Base-by-base conservation (phyloP, 2,329 filamentous ascomycete genomes). In the Fusarium succisae region DNA sequence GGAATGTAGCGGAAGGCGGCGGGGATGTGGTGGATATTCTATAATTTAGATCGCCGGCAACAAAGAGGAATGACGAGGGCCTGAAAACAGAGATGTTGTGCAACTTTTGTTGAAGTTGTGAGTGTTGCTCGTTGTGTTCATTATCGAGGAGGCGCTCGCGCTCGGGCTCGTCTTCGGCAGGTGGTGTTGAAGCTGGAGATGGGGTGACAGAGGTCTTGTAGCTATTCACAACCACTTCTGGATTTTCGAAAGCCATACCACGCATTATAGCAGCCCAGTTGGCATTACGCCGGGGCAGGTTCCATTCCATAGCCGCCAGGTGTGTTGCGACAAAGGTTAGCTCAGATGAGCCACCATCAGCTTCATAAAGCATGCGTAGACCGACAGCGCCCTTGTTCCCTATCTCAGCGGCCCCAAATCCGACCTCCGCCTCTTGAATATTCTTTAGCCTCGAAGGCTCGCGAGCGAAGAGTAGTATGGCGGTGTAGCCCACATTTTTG, bases 311-410 rank as follows among this genome's bases (percentile, higher is more conserved):
- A 12, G 96, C 93, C 1, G 95, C 94, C 63, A 98, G 86, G 82
- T 99, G 96, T 18, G 95, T 94, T 44, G 94, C 91, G 45, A 97
- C 91, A 80, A 98, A 96, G 1, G 94, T 98, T 63, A 98, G 82
- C 77, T 93, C 90, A 32, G 92, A 88, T 62, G 75, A 77, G 26
- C 76, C 77, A 15, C 72, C 75, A 37, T 73, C 77, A 51, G 74
- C 79, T 64, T 81, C 72, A 77, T 94, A 92, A 20, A 90, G 87
- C 48, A 96, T 83, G 39, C 95, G 88, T 69, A 96, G 87, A 1
- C 93, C 96, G 2, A 97, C 93, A 8, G 95, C 96, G 37, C 96
- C 96, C 83, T 99, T 99, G 82, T 98, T 98, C 22, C 95, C 96
- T 92, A 98, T 96, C 56, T 96, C 92, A 66, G 91, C 92, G 2